A percentile compares a stretch with the other conserved stretches of the same genome.
Evolutionary conservation across 805 yeast species (phyloP).

Genomic region (Wickerhamiella azymoides): DNA sequence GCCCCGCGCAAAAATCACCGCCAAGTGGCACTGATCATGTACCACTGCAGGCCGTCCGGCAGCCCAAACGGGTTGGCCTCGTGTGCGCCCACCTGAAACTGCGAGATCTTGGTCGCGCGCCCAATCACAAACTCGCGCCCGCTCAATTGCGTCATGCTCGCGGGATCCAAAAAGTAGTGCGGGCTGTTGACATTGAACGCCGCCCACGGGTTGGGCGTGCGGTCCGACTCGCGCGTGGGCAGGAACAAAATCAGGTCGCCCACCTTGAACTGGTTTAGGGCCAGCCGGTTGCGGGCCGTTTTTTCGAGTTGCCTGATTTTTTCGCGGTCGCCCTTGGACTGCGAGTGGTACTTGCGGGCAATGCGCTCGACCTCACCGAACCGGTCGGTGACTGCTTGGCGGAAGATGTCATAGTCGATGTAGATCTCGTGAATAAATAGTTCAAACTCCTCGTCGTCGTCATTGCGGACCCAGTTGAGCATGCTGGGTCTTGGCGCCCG

Average conservation of each 20-base stretch:
- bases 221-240: slow-evolving; percentile 49
- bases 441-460: slow-evolving; percentile 19
- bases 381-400: slow-evolving; percentile 46
- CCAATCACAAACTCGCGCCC: slow-evolving; percentile 76
- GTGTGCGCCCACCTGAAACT: slow-evolving; percentile 28
- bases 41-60: slow-evolving; percentile 36
- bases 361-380: slow-evolving; percentile 81
- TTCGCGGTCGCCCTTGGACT: slow-evolving; percentile 38
- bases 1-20: not conserved
- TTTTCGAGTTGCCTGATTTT: slow-evolving; percentile 18
- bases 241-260: slow-evolving; percentile 76
- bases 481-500: slow-evolving; percentile 11
- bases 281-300: slow-evolving; percentile 38
- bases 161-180: slow-evolving; percentile 56
- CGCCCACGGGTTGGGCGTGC: slow-evolving; percentile 60
- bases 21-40: slow-evolving; percentile 13
- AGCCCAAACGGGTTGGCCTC: slow-evolving; percentile 53
- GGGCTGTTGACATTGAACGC: slow-evolving; percentile 86
- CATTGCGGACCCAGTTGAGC: slow-evolving; percentile 38
- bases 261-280: slow-evolving; percentile 49
- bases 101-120: slow-evolving; percentile 43
- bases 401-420: slow-evolving; percentile 28
- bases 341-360: slow-evolving; percentile 74
- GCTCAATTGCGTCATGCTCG: slow-evolving; percentile 25
- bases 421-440: slow-evolving; percentile 22